These are phyloP conservation scores for Thermochaetoides thermophila DNA, from an alignment of 495 filamentous ascomycete genomes.

Conservation along the genomic window DNA sequence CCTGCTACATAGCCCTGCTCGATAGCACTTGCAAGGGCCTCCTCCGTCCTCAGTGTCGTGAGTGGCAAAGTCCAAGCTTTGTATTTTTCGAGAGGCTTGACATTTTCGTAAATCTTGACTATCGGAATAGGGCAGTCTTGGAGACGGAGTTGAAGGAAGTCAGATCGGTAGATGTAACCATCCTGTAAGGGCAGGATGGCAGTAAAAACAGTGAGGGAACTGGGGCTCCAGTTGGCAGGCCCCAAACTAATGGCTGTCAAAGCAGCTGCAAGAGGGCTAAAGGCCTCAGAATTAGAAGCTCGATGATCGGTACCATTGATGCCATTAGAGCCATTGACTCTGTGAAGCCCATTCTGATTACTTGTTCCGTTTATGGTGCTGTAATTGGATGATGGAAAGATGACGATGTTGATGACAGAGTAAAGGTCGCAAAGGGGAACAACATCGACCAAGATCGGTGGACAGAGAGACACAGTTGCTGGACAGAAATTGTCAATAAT, in stretches of 20 bases:
- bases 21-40: slow-evolving; percentile 3
- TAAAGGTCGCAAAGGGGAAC: too few species aligned
- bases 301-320: background rate
- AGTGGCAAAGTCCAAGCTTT: background rate
- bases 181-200: slow-evolving; percentile 8
- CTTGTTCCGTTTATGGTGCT: too few species aligned
- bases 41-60: background rate
- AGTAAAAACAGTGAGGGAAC: slow-evolving; percentile 10
- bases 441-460: too few species aligned
- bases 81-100: slow-evolving; percentile 6
- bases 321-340: background rate
- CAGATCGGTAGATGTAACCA: slow-evolving; percentile 10
- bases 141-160: slow-evolving; percentile 13
- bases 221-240: background rate
- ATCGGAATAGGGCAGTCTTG: slow-evolving; percentile 13
- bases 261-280: background rate
- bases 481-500: too few species aligned
- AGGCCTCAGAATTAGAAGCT: background rate
- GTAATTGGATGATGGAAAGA: too few species aligned
- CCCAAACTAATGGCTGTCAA: slow-evolving; percentile 7
- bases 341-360: too few species aligned
- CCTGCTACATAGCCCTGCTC: slow-evolving; percentile 11
- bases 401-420: too few species aligned
- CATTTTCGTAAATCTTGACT: slow-evolving; percentile 2
- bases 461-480: too few species aligned